A percentile compares a stretch with the other conserved stretches of the same genome.
Evolutionary conservation across 2,329 filamentous ascomycete species (phyloP).

Genomic region (Diplodia mutila): DNA sequence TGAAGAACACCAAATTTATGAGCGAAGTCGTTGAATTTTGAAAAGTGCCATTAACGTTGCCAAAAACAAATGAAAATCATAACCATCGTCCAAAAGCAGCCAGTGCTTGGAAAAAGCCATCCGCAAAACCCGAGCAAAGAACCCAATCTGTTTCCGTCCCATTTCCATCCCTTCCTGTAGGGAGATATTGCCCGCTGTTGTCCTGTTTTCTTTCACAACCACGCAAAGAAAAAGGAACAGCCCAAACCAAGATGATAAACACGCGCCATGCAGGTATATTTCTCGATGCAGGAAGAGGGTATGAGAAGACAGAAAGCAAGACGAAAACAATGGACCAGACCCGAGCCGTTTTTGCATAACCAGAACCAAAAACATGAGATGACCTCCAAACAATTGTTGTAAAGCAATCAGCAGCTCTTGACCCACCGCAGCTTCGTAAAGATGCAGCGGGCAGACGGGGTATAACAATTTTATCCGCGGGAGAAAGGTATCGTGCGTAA

Average conservation of each 20-base stretch:
- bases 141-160: conserved; percentile 18
- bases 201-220: conserved; percentile 10
- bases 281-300: conserved; percentile 20
- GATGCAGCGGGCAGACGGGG: conserved; percentile 14
- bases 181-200: conserved; percentile 4
- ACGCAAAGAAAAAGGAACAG: conserved; percentile 5
- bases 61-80: conserved; percentile 21
- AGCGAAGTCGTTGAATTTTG: conserved; percentile 8
- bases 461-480: conserved; percentile 40
- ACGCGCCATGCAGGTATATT: conserved; percentile 7
- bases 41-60: conserved; percentile 10
- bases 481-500: conserved; percentile 20
- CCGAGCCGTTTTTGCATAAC: conserved; percentile 19
- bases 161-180: conserved; percentile 6
- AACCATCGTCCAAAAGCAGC: conserved; percentile 19
- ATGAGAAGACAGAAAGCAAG: conserved; percentile 18
- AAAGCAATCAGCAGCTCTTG: conserved; percentile 21
- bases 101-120: conserved; percentile 24
- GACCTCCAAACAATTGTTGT: conserved; percentile 24
- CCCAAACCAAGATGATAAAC: conserved; percentile 10
- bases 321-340: conserved; percentile 16
- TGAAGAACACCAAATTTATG: background rate
- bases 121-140: conserved; percentile 11
- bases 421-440: background rate
- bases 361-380: conserved; percentile 21